Evolutionary conservation across 1,139 yeast genomes (phyloP).

Genomic region (Pichia sp.): DNA sequence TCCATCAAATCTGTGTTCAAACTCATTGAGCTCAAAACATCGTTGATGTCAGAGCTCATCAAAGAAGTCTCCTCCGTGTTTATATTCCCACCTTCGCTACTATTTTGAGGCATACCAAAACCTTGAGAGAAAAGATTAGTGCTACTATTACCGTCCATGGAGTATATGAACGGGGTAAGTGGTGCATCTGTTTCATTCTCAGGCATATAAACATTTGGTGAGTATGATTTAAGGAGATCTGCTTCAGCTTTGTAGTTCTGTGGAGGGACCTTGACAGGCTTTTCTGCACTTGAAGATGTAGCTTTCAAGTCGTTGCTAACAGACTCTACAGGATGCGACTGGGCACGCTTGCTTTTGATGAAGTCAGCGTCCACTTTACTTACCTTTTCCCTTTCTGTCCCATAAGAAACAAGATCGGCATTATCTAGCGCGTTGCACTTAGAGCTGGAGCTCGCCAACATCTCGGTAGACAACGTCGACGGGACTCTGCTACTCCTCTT

Average conservation of each 20-base stretch:
- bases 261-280: neutral
- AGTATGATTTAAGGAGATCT: neutral
- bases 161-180: neutral
- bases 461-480: slow-evolving; percentile 1
- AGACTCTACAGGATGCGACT: slow-evolving; percentile 2
- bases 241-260: neutral
- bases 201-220: slow-evolving; percentile 1
- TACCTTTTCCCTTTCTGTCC: neutral
- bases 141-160: slow-evolving; percentile 1
- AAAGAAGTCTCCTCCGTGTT: neutral
- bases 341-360: slow-evolving; percentile 3
- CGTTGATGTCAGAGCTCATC: slow-evolving; percentile 19
- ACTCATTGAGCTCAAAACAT: slow-evolving; percentile 26
- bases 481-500: slow-evolving; percentile 2
- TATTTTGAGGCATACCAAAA: slow-evolving; percentile 4
- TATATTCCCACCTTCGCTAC: slow-evolving; percentile 3
- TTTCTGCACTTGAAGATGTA: neutral
- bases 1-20: slow-evolving; percentile 32
- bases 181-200: slow-evolving; percentile 2
- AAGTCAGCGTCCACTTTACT: neutral
- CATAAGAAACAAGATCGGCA: neutral
- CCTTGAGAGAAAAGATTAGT: slow-evolving; percentile 1
- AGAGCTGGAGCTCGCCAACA: neutral
- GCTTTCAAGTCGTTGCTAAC: neutral
- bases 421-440: neutral